Base-by-base conservation (phyloP, 768 basidiomycete species). In the Lactifluus hygrophoroides region DNA sequence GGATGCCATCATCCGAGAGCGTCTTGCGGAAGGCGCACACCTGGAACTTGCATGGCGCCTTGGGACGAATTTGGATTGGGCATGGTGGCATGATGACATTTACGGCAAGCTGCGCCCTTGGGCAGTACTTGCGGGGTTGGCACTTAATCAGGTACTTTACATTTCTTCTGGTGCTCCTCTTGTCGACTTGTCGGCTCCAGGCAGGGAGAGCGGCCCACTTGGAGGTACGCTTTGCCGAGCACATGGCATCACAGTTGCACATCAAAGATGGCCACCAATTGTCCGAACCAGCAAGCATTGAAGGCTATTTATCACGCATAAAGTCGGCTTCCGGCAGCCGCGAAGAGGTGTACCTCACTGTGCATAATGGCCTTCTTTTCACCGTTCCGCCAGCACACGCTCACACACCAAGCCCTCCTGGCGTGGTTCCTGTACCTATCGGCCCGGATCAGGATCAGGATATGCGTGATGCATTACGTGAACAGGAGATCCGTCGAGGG, bases 261-360 rank as follows among this genome's bases (percentile, higher is more conserved):
- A 69, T 71, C 66, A 72, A 74, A 47, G 75, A 80, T 50, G 78
- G 77, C 10, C 76, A 70, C 16, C 72, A 69, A 37, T 67, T 94
- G 17, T 71, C 79, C 34, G 90, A 94, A 65, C 94, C 94, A 2
- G 83, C 85, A 0, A 80, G 82, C 0, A 75, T 95, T 47, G 94
- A 97, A 71, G 94, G 94, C 2, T 96, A 89, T 71, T 73, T 94
- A 43, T 80, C 88, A 59, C 84, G 85, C 47, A 77, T 90, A 65
- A 78, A 75, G 61, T 77, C 82, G 2, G 82, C 80, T 63, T 74
- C 80, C 19, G 80, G 82, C 60, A 68, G 69, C 28, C 82, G 77
- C 53, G 80, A 86, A 56, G 75, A 76, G 3, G 65, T 86, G 14
- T 94, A 93, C 70, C 75, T 94, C 38, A 72, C 79, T 27, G 81